Evolutionary conservation across 192 early-diverging fungal species (phyloP), one percentile per base, ranked within the genome.

Genomic region (Coemansia sp.): DNA sequence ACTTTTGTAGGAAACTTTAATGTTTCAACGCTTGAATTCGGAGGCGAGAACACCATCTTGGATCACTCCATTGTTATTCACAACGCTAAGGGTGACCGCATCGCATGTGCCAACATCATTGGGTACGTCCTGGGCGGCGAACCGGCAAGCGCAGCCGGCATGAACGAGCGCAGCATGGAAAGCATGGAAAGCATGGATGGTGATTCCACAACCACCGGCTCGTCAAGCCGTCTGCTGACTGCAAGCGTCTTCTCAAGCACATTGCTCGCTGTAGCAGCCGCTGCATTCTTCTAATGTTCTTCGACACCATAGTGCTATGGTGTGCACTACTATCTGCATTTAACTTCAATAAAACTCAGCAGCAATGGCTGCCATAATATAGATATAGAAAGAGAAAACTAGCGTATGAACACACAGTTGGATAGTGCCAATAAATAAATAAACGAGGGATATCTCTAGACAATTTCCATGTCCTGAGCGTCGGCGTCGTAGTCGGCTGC

Each of bases 61-160:
- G 83, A 76, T 28, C 81, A 77, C 56, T 82, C 83, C 1, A 53
- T 85, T 49, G 83, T 85, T 26, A 79, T 85, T 39, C 83, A 85
- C 61, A 69, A 62, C 41, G 26, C 65, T 52, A 68, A 76, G 60
- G 69, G 60, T 36, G 58, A 65, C 41, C 83, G 83, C 11, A 40
- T 83, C 56, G 83, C 78, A 11, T 85, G 83, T 61, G 80, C 61
- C 17, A 71, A 85, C 65, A 78, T 85, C 30, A 54, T 65, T 41
- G 72, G 61, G 21, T 76, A 54, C 34, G 60, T 56, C 12, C 49
- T 57, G 48, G 61, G 2, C 57, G 42, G 26, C 50, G 64, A 47
- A 53, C 36, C 17, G 4, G 26, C 16, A 34, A 53, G 32, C 14
- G 50, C 49, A 10, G 39, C 38, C 6, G 49, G 32, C 32, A 44